Percentiles rank a stretch among this genome's conserved stretches.
Conservation (phyloP, 495 filamentous ascomycete genomes). For the Neurospora sp. region DNA sequence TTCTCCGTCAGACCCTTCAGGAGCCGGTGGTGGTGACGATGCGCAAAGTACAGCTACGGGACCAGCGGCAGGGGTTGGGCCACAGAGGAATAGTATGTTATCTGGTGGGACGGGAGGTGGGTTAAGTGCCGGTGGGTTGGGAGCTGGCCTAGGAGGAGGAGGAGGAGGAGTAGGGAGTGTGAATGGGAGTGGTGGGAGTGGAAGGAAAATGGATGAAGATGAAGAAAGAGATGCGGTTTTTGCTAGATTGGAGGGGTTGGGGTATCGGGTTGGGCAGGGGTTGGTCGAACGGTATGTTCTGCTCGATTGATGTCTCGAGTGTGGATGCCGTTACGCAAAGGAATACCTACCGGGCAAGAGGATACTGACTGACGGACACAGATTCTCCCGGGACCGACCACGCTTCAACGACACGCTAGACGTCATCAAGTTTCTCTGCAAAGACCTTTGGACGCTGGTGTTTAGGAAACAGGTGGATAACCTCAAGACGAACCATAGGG, state of each 20-base stretch:
- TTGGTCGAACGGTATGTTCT: conserved; percentile 72
- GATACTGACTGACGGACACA: conserved; percentile 18
- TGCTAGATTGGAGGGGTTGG: conserved; percentile 71
- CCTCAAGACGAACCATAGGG: conserved; percentile 94
- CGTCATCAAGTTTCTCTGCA: conserved; percentile 96
- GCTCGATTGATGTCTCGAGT: too few species aligned
- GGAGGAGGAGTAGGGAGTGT: neutral
- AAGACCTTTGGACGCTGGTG: conserved; percentile 88
- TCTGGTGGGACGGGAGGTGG: neutral
- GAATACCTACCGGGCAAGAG: neutral
- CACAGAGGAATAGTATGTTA: neutral
- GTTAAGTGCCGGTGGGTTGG: neutral
- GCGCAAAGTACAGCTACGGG: neutral
- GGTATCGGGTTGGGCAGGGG: conserved; percentile 88
- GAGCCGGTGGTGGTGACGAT: neutral
- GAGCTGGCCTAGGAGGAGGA: neutral
- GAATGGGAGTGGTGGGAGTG: conserved; percentile 1
- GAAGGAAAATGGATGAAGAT: conserved; percentile 49
- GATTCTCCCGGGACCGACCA: conserved; percentile 80
- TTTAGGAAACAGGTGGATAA: conserved; percentile 98
- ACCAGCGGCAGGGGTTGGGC: neutral
- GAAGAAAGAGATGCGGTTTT: conserved; percentile 74
- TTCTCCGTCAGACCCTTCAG: neutral
- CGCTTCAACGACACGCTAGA: conserved; percentile 81
- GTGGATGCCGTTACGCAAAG: neutral